Percentiles rank a stretch among this genome's conserved stretches.
These are phyloP conservation scores for Rhodofomes roseus DNA, from an alignment of 1,284 basidiomycete genomes.

Conservation along the genomic window DNA sequence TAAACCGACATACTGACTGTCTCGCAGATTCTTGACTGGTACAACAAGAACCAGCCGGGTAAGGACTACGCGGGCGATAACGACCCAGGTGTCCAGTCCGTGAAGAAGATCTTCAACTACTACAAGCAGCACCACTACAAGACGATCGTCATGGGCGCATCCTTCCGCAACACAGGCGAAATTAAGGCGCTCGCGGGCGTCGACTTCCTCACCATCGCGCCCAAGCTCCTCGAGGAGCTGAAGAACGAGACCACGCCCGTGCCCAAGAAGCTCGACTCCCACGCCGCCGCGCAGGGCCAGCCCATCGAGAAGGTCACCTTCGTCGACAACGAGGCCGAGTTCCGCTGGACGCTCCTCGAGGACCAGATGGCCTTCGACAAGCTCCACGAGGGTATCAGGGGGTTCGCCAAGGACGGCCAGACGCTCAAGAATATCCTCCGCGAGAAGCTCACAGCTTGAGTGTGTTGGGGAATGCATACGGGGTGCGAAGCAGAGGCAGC, in stretches of 20 bases:
- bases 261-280: constrained; percentile 80
- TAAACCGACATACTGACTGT: background rate
- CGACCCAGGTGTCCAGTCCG: constrained; percentile 97
- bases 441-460: constrained; percentile 68
- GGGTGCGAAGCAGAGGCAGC: background rate
- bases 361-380: constrained; percentile 97
- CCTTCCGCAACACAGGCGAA: constrained; percentile 97
- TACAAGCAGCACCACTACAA: constrained; percentile 99
- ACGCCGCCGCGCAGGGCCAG: constrained; percentile 50
- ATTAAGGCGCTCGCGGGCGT: constrained; percentile 95
- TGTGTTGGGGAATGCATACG: background rate
- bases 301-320: constrained; percentile 79
- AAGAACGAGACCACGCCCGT: constrained; percentile 77
- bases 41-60: constrained; percentile 85
- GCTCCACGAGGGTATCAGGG: constrained; percentile 94
- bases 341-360: constrained; percentile 90
- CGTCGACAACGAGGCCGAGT: constrained; percentile 93
- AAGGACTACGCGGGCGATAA: constrained; percentile 83
- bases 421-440: constrained; percentile 84
- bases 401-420: constrained; percentile 94
- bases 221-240: constrained; percentile 88
- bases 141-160: constrained; percentile 99
- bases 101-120: constrained; percentile 98
- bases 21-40: constrained; percentile 87
- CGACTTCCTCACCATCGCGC: constrained; percentile 96